phyloP scores from a whole-genome alignment of 495 filamentous ascomycete species.

The Mycothermus thermophilus region DNA sequence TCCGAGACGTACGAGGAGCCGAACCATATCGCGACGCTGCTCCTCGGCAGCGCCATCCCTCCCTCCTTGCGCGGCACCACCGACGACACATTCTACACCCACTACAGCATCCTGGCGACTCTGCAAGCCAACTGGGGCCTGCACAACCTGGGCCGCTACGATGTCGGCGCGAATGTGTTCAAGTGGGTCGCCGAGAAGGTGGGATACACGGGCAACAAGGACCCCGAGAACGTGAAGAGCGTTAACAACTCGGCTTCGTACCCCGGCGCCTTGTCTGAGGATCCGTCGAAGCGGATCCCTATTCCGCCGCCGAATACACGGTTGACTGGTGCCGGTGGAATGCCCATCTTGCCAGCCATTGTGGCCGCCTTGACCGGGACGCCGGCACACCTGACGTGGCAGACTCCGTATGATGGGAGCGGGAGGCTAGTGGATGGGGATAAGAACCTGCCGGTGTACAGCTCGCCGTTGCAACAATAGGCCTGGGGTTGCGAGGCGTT shows the following conservation, averaged over 20 bases:
- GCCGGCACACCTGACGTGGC: conserved; percentile 4
- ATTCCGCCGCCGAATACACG: conserved; percentile 32
- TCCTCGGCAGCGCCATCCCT: conserved; percentile 51
- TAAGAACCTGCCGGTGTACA: conserved; percentile 17
- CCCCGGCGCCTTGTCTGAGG: conserved; percentile 39
- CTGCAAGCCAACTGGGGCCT: conserved; percentile 55
- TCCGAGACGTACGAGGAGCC: conserved; percentile 39
- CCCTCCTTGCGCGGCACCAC: conserved; percentile 39
- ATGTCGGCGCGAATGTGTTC: conserved; percentile 58
- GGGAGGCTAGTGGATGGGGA: conserved; percentile 30
- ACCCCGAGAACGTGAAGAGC: conserved; percentile 40
- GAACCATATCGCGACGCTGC: conserved; percentile 47
- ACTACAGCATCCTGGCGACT: conserved; percentile 54
- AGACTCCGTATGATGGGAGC: conserved; percentile 37
- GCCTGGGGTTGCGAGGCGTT: too few species aligned
- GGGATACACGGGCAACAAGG: conserved; percentile 43
- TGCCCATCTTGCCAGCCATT: conserved; percentile 20
- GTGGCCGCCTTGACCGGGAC: too few species aligned
- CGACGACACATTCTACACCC: conserved; percentile 57
- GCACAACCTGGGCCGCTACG: conserved; percentile 53
- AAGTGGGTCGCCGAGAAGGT: conserved; percentile 44
- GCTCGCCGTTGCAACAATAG: too few species aligned
- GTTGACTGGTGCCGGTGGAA: conserved; percentile 31
- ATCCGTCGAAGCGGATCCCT: conserved; percentile 12
- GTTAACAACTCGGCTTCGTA: conserved; percentile 53